Evolutionary conservation across 352 stramenopile species (phyloP), one percentile per base, ranked within the genome.

Genomic region (Phytophthora boehmeriae): DNA sequence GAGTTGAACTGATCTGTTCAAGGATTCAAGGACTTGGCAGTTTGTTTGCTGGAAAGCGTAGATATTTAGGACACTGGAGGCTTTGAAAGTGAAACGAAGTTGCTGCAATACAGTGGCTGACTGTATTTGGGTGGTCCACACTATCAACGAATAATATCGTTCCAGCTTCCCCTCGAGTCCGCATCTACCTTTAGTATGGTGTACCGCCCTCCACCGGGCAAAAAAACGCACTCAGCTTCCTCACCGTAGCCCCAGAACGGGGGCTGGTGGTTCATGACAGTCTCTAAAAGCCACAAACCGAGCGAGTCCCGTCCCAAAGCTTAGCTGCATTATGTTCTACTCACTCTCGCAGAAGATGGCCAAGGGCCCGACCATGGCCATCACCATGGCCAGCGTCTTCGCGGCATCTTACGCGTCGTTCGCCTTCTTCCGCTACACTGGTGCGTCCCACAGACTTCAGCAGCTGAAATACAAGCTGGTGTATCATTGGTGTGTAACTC

Each of bases 341-440:
- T 53, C 70, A 46, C 41, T 86, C 48, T 78, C 76, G 56, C 83
- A 87, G 75, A 89, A 88, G 68, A 59, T 92, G 53, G 78, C 81
- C 44, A 90, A 88, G 73, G 59, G 52, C 54, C 76, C 73, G 62
- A 80, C 74, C 49, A 83, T 88, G 58, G 71, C 63, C 49, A 66
- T 85, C 56, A 78, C 61, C 59, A 63, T 82, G 62, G 60, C 61
- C 34, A 66, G 69, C 50, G 50, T 69, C 32, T 36, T 88, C 41
- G 76, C 54, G n/a, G 30, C 66, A 38, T 84, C 85, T 19, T 80
- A 78, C 68, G 35, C 58, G 19, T 47, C 51, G 34, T 91, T 87
- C 59, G 78, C 75, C 53, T 73, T 63, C 56, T 63, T 75, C 49
- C 81, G 83, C 58, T 91, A 89, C 76, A 78, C 74, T 25, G 85